phyloP scores from a whole-genome alignment of 73 alveolate species.

The Blepharisma stoltei region DNA sequence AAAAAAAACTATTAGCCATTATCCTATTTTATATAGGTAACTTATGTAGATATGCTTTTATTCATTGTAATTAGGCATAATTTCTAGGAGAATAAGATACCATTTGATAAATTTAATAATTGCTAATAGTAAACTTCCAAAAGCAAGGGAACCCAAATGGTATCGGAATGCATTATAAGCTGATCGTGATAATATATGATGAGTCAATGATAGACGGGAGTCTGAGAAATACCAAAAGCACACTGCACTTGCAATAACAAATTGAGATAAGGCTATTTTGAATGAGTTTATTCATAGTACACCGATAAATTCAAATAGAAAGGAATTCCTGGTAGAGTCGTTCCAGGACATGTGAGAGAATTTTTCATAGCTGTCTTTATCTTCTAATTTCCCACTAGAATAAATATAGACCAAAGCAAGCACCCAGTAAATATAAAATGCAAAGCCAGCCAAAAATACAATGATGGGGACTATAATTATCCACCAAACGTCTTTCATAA shows the following conservation, averaged over 20 bases:
- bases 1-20: too few species aligned
- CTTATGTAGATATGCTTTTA: too few species aligned
- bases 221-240: conserved; percentile 94
- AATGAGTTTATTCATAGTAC: conserved; percentile 87
- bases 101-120: conserved; percentile 79
- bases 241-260: conserved; percentile 85
- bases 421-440: conserved; percentile 85
- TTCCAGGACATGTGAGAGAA: conserved; percentile 87
- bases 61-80: too few species aligned
- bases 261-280: conserved; percentile 83
- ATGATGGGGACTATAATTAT: conserved; percentile 87
- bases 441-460: conserved; percentile 57
- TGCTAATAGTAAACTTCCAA: conserved; percentile 91
- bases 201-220: conserved; percentile 68
- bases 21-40: too few species aligned
- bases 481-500: conserved; percentile 68
- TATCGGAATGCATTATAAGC: conserved; percentile 79
- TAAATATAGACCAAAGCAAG: conserved; percentile 72
- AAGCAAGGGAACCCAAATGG: conserved; percentile 94
- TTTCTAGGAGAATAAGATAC: conserved; percentile 35
- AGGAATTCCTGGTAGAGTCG: conserved; percentile 72
- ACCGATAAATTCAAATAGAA: conserved; percentile 83
- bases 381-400: conserved; percentile 85
- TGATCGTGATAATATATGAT: conserved; percentile 58
- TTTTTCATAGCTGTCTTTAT: conserved; percentile 48